phyloP scores from a whole-genome alignment of 2,329 filamentous ascomycete species.

The Phialophora macrospora region DNA sequence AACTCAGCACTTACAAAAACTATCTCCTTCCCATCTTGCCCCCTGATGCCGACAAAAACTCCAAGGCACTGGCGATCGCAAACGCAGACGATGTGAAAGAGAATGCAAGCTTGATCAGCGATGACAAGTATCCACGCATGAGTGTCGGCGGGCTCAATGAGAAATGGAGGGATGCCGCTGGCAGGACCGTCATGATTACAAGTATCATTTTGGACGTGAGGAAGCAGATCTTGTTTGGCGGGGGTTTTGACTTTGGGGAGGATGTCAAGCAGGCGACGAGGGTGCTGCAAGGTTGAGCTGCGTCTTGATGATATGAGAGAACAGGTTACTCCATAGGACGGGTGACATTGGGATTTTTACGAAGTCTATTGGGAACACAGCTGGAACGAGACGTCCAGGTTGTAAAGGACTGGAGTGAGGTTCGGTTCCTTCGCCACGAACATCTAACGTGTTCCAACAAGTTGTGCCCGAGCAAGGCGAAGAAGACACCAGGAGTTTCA shows the following conservation, averaged over 20 bases:
- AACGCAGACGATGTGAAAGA: conserved; percentile 12
- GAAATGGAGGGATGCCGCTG: conserved; percentile 26
- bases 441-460: not conserved
- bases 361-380: too few species aligned
- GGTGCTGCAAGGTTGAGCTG: conserved; percentile 5
- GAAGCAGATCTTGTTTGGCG: conserved; percentile 24
- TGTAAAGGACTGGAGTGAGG: too few species aligned
- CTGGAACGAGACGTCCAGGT: too few species aligned
- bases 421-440: not conserved
- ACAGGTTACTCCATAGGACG: not conserved
- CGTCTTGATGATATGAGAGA: not conserved
- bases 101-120: conserved; percentile 16
- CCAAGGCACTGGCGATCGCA: conserved; percentile 15
- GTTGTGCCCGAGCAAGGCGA: not conserved
- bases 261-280: conserved; percentile 28
- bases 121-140: conserved; percentile 30
- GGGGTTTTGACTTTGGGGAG: conserved; percentile 23
- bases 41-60: conserved; percentile 18
- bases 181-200: conserved; percentile 20
- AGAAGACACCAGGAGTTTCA: not conserved
- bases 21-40: conserved; percentile 28
- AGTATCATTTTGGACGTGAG: conserved; percentile 21
- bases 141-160: conserved; percentile 13
- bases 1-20: conserved; percentile 22
- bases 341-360: too few species aligned